These are phyloP conservation scores for Cercospora nicotianae DNA, from an alignment of 2,329 filamentous ascomycete species.

Conservation along the genomic window DNA sequence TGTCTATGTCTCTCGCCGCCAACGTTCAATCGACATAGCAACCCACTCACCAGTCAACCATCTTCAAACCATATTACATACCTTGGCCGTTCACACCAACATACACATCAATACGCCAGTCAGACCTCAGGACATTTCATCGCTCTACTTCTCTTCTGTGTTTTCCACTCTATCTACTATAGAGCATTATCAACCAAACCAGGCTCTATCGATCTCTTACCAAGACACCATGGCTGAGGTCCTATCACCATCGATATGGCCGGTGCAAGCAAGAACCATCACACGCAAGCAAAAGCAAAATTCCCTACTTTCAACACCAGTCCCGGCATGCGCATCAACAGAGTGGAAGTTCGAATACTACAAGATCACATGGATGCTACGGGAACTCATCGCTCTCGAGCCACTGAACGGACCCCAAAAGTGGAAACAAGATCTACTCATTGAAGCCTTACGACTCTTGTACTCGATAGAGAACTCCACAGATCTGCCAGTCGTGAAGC, in stretches of 20 bases:
- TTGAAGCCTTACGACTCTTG: constrained; percentile 21
- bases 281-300: constrained; percentile 24
- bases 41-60: neutral
- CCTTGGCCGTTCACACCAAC: neutral
- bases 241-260: constrained; percentile 8
- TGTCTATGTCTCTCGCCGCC: neutral
- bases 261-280: constrained; percentile 19
- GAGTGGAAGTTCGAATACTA: constrained; percentile 27
- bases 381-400: constrained; percentile 21
- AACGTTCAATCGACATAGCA: neutral
- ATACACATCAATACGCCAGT: neutral
- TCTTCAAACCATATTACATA: neutral
- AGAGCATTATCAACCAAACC: neutral
- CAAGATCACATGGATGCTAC: constrained; percentile 25
- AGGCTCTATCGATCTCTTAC: constrained; percentile 36
- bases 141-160: neutral
- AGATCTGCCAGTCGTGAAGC: constrained; percentile 19
- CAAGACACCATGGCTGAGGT: constrained; percentile 9
- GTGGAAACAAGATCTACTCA: constrained; percentile 25
- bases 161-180: neutral
- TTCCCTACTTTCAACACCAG: constrained; percentile 17
- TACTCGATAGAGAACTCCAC: constrained; percentile 22
- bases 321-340: constrained; percentile 24
- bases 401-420: constrained; percentile 20
- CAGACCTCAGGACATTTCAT: neutral